Conservation (phyloP, 768 basidiomycete genomes). For the Kwoniella botswanensis region DNA sequence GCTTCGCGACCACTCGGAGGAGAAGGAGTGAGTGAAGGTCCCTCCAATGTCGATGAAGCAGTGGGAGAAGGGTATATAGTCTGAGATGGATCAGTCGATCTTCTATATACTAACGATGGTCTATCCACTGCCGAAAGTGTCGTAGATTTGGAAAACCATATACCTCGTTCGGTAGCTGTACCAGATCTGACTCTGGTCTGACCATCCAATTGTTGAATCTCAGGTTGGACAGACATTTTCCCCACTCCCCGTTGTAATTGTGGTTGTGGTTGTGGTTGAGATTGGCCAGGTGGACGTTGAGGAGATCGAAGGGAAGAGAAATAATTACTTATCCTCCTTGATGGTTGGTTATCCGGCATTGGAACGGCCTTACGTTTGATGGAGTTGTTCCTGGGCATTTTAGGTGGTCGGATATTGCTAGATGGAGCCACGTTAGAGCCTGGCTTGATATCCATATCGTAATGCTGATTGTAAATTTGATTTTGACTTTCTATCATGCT, state of each 20-base stretch:
- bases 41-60: background rate
- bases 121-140: background rate
- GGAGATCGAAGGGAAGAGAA: background rate
- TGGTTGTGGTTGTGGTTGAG: background rate
- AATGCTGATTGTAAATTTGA: background rate
- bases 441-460: background rate
- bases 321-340: background rate
- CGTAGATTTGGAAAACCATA: background rate
- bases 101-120: background rate
- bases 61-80: background rate
- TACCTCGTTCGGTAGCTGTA: constrained; percentile 7
- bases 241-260: background rate
- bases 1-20: background rate
- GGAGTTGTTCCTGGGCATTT: background rate
- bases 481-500: background rate
- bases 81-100: constrained; percentile 7
- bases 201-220: background rate
- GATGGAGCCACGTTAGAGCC: too few species aligned
- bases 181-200: constrained; percentile 1
- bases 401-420: too few species aligned
- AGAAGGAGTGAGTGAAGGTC: background rate
- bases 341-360: background rate
- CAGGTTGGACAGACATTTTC: background rate
- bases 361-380: constrained; percentile 27
- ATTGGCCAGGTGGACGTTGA: background rate